Conservation (phyloP, 148 eudicot species). For the Beta vulgaris region DNA sequence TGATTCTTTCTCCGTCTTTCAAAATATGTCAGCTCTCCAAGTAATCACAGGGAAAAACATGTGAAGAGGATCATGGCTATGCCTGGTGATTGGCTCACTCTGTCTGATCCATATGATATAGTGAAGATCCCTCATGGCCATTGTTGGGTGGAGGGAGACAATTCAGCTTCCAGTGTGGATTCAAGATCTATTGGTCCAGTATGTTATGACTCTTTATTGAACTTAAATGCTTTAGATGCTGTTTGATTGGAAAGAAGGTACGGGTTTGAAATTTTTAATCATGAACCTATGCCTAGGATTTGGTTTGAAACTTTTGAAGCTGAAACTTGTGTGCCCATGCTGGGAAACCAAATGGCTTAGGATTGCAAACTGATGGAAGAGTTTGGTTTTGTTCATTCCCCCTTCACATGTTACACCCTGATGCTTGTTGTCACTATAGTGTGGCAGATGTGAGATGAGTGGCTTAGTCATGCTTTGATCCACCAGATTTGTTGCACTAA, state of each 20-base stretch:
- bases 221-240: neutral
- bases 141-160: conserved; percentile 99
- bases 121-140: conserved; percentile 77
- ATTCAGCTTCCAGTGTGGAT: conserved; percentile 69
- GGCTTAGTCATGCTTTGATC: neutral
- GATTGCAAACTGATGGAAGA: neutral
- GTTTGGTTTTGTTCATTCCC: neutral
- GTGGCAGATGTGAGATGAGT: neutral
- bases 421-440: neutral
- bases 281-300: neutral
- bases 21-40: conserved; percentile 60
- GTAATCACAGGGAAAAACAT: conserved; percentile 60
- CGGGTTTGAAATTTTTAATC: neutral
- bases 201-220: conserved; percentile 32
- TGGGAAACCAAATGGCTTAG: neutral
- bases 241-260: neutral
- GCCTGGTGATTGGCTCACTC: conserved; percentile 83
- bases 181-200: conserved; percentile 85
- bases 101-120: conserved; percentile 45
- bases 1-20: conserved; percentile 10
- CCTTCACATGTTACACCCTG: neutral
- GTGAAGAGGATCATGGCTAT: conserved; percentile 82
- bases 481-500: neutral
- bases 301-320: neutral
- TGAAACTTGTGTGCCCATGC: neutral